phyloP scores from a whole-genome alignment of 2,329 filamentous ascomycete species.

The Colletotrichum theobromicola region DNA sequence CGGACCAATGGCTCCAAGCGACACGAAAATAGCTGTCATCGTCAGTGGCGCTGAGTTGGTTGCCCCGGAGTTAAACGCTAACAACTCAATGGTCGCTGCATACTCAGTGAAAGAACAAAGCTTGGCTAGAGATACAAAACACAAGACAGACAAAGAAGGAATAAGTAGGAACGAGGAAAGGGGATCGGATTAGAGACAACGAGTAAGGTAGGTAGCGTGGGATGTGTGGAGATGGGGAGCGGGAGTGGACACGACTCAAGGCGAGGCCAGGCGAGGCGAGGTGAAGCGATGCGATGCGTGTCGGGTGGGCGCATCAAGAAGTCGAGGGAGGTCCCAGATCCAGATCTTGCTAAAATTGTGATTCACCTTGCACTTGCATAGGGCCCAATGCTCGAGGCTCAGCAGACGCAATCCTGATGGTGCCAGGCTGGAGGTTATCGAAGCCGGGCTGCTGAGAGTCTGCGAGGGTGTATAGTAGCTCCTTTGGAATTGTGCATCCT shows the following conservation, averaged over 20 bases:
- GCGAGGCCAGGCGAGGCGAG: not conserved
- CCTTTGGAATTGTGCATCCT: not conserved
- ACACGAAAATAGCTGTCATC: not conserved
- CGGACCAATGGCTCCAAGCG: not conserved
- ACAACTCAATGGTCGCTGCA: not conserved
- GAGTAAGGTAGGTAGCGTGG: not conserved
- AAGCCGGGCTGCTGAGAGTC: not conserved
- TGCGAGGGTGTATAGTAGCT: not conserved
- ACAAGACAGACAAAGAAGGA: not conserved
- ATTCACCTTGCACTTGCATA: constrained; percentile 4
- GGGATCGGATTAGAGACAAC: not conserved
- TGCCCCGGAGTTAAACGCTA: not conserved
- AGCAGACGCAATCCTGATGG: not conserved
- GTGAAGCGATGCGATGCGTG: not conserved
- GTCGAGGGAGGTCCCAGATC: not conserved
- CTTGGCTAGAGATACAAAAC: not conserved
- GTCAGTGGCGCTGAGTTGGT: not conserved
- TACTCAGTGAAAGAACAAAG: not conserved
- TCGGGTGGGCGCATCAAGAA: not conserved
- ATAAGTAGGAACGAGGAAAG: not conserved
- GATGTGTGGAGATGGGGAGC: not conserved
- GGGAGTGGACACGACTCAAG: not conserved
- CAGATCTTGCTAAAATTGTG: not conserved
- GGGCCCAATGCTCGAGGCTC: not conserved
- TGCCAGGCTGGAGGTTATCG: not conserved